Percentiles rank a stretch among this genome's conserved stretches.
Conservation (phyloP, 1,284 basidiomycete genomes). For the Marasmius fiardii region DNA sequence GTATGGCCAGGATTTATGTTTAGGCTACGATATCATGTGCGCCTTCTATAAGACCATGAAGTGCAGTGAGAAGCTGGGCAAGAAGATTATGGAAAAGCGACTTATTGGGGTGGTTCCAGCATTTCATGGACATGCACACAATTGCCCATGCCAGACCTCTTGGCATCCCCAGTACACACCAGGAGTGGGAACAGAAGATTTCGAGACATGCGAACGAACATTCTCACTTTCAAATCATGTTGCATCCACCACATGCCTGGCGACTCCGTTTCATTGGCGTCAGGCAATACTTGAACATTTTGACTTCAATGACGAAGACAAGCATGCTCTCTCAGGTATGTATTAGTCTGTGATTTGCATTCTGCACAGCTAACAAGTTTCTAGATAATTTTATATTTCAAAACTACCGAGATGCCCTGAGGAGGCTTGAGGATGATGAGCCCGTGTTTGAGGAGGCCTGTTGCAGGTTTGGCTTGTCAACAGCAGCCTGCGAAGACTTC, state of each 20-base stretch:
- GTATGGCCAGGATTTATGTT: not conserved
- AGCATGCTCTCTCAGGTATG: constrained; percentile 16
- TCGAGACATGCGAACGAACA: constrained; percentile 28
- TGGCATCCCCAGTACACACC: constrained; percentile 27
- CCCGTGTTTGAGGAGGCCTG: constrained; percentile 2
- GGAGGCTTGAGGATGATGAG: constrained; percentile 14
- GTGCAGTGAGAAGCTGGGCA: constrained; percentile 12
- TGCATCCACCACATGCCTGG: constrained; percentile 20
- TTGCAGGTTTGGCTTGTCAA: constrained; percentile 1
- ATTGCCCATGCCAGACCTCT: constrained; percentile 26
- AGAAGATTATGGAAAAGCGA: constrained; percentile 21
- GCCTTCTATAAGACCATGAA: not conserved
- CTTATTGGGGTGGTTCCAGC: constrained; percentile 17
- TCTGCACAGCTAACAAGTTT: not conserved
- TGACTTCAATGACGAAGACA: constrained; percentile 19
- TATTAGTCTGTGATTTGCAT: not conserved
- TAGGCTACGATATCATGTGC: constrained; percentile 8
- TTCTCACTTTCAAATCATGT: constrained; percentile 29
- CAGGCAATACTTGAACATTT: constrained; percentile 21
- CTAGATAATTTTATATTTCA: not conserved
- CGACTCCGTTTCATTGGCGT: constrained; percentile 24
- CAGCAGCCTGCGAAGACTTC: constrained; percentile 20
- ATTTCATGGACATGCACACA: constrained; percentile 34
- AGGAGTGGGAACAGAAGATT: constrained; percentile 31
- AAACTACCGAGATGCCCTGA: constrained; percentile 22